Conservation (phyloP, 805 yeast genomes). For the Wickerhamiella siamensis region DNA sequence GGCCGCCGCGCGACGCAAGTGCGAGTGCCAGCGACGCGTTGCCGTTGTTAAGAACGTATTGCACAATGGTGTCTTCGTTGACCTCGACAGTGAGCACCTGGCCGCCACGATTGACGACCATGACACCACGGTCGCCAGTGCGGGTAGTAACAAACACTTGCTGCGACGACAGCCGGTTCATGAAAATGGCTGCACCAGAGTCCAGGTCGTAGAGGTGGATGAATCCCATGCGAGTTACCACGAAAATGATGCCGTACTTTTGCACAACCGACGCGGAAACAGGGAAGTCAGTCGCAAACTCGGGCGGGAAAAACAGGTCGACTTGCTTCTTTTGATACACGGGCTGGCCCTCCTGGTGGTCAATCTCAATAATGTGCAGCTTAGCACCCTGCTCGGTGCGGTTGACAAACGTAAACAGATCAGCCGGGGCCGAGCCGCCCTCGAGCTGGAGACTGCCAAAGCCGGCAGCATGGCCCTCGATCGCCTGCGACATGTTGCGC, state of each 20-base stretch:
- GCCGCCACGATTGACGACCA: constrained; percentile 89
- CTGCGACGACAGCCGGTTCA: constrained; percentile 91
- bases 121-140: constrained; percentile 64
- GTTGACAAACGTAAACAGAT: constrained; percentile 86
- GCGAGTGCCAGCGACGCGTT: constrained; percentile 78
- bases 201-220: constrained; percentile 91
- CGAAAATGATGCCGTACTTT: constrained; percentile 72
- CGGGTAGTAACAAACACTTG: constrained; percentile 88
- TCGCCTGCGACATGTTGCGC: constrained; percentile 87
- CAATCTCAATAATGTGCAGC: constrained; percentile 89
- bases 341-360: constrained; percentile 78
- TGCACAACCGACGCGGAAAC: constrained; percentile 77
- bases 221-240: constrained; percentile 91
- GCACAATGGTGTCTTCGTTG: constrained; percentile 69
- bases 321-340: constrained; percentile 74
- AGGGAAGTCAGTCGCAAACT: constrained; percentile 93
- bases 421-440: constrained; percentile 60
- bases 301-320: constrained; percentile 93
- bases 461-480: constrained; percentile 93
- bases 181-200: constrained; percentile 81
- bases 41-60: constrained; percentile 75
- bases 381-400: constrained; percentile 72
- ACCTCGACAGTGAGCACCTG: constrained; percentile 88
- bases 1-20: constrained; percentile 87
- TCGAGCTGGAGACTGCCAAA: constrained; percentile 66